phyloP scores from a whole-genome alignment of 164 flowering plant species.

The Stephania yunnanensis region DNA sequence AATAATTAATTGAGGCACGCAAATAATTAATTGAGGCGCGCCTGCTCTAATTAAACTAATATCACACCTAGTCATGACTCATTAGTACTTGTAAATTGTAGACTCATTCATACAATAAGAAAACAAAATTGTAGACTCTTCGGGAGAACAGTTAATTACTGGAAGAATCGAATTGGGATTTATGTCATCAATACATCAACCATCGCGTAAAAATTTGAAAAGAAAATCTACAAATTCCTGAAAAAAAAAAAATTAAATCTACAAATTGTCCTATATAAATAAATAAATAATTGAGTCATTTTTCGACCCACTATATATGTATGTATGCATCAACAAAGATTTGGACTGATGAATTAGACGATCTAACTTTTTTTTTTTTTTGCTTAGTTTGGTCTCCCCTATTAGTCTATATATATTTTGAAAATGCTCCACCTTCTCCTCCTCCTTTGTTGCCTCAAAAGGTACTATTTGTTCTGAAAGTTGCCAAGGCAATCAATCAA shows the following conservation, averaged over 20 bases:
- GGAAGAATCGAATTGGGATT: background rate
- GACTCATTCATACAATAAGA: too few species aligned
- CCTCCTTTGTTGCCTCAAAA: background rate
- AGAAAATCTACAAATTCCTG: background rate
- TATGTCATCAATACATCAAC: slow-evolving; percentile 3
- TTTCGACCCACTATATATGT: background rate
- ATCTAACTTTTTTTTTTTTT: background rate
- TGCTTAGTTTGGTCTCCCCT: background rate
- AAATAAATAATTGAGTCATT: background rate
- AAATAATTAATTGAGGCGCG: background rate
- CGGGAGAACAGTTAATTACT: background rate
- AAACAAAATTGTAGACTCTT: too few species aligned
- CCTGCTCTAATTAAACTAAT: background rate
- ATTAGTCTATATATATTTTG: background rate
- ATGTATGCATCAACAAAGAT: slow-evolving; percentile 16
- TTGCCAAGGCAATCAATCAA: background rate
- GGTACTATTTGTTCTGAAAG: background rate
- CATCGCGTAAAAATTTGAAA: background rate
- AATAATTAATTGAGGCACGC: background rate
- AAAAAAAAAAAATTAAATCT: background rate
- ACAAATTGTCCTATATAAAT: background rate
- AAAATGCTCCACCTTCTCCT: background rate
- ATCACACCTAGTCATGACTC: background rate
- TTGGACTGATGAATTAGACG: slow-evolving; percentile 31
- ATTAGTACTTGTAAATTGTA: background rate